phyloP scores from a whole-genome alignment of 2,329 filamentous ascomycete species.

The Colletotrichum australisinense region DNA sequence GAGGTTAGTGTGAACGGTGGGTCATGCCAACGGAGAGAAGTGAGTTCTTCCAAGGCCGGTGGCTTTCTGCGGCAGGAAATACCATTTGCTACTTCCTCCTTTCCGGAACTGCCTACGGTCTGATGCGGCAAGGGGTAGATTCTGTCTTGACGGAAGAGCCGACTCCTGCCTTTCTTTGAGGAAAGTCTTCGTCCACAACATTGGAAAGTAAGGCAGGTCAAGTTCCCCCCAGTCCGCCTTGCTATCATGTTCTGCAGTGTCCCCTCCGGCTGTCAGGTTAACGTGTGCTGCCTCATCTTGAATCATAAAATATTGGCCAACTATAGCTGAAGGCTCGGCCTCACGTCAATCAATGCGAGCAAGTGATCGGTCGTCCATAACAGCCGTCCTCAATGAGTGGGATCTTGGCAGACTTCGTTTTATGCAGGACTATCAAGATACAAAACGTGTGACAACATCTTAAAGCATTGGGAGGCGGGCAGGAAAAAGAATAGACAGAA shows the following conservation, averaged over 20 bases:
- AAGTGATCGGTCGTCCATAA: background rate
- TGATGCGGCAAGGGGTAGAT: background rate
- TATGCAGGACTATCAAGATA: background rate
- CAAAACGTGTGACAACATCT: background rate
- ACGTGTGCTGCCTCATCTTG: background rate
- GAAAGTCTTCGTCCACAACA: background rate
- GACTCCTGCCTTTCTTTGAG: background rate
- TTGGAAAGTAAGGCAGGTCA: background rate
- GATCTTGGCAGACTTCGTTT: background rate
- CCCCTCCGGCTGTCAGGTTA: background rate
- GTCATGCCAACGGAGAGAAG: background rate
- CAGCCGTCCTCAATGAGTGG: background rate
- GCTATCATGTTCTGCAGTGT: background rate
- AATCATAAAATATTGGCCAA: background rate
- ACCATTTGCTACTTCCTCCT: background rate
- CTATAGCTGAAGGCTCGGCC: background rate
- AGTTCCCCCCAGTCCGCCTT: background rate
- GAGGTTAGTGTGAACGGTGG: background rate
- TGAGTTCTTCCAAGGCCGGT: background rate
- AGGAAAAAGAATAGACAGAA: too few species aligned
- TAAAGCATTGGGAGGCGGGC: background rate
- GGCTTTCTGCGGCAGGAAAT: background rate
- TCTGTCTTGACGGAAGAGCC: background rate
- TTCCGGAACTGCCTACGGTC: background rate
- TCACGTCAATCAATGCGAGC: background rate